Conservation (phyloP, 495 filamentous ascomycete species). For the Bacidia rubella region DNA sequence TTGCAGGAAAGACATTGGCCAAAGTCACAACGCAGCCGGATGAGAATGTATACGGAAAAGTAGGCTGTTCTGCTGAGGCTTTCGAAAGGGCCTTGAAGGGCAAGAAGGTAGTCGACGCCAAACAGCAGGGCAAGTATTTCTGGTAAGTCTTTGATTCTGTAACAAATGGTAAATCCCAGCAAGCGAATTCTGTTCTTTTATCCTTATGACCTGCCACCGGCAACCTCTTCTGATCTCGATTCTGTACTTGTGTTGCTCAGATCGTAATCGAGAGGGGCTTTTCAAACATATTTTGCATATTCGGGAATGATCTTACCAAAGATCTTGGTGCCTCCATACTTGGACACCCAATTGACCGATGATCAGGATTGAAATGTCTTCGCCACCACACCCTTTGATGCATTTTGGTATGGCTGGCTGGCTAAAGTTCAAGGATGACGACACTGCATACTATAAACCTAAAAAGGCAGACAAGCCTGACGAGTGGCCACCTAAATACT, state of each 20-base stretch:
- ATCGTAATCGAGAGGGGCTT: no score
- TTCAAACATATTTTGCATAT: no score
- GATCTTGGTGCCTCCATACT: neutral
- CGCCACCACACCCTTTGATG: conserved; percentile 75
- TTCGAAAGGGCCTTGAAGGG: conserved; percentile 62
- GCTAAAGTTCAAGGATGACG: conserved; percentile 69
- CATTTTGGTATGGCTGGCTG: conserved; percentile 87
- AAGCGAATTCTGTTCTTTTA: no score
- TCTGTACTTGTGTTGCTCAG: no score
- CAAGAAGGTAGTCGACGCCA: conserved; percentile 60
- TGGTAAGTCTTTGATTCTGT: conserved; percentile 37
- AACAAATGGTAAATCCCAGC: no score
- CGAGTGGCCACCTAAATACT: conserved; percentile 79
- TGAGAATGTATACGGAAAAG: conserved; percentile 74
- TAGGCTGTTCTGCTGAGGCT: conserved; percentile 56
- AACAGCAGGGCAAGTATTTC: conserved; percentile 91
- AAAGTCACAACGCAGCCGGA: conserved; percentile 63
- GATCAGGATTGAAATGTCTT: conserved; percentile 43
- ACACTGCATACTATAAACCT: conserved; percentile 64
- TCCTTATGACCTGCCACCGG: no score
- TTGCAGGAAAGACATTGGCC: conserved; percentile 69
- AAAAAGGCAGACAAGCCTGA: conserved; percentile 40
- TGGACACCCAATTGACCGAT: neutral
- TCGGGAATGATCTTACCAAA: no score
- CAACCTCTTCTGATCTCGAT: no score